Conservation (phyloP, 2,329 filamentous ascomycete species). For the Alternaria alternata region DNA sequence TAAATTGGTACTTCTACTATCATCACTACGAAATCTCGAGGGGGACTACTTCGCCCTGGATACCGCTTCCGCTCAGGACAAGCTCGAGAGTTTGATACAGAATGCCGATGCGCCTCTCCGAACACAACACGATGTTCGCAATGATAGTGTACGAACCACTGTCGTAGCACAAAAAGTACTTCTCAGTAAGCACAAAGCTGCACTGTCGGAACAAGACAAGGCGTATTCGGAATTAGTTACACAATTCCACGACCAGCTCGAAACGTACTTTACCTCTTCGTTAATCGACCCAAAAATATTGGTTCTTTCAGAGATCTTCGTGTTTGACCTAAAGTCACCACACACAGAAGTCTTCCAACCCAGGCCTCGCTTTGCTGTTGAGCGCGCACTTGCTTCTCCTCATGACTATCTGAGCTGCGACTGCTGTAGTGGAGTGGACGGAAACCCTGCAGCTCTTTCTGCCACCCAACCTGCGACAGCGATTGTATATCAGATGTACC, state of each 20-base stretch:
- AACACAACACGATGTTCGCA: constrained; percentile 77
- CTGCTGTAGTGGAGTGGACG: constrained; percentile 65
- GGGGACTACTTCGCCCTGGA: constrained; percentile 32
- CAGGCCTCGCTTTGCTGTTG: constrained; percentile 72
- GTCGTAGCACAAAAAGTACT: constrained; percentile 84
- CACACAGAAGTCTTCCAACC: constrained; percentile 79
- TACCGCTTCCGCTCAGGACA: constrained; percentile 34
- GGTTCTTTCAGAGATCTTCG: constrained; percentile 75
- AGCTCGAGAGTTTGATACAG: constrained; percentile 45
- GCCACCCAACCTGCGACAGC: constrained; percentile 73
- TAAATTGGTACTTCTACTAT: constrained; percentile 57
- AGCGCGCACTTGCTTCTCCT: constrained; percentile 74
- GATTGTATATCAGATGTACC: constrained; percentile 79
- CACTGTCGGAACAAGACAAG: constrained; percentile 74
- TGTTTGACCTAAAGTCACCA: constrained; percentile 76
- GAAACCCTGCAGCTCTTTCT: constrained; percentile 56
- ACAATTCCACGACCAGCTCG: constrained; percentile 60
- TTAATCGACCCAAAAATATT: constrained; percentile 61
- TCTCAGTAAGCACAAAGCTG: constrained; percentile 76
- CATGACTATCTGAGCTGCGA: constrained; percentile 79
- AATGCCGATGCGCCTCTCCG: constrained; percentile 60
- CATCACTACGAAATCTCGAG: constrained; percentile 39
- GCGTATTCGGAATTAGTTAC: constrained; percentile 73
- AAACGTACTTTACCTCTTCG: constrained; percentile 55
- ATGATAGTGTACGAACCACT: constrained; percentile 75